Percentiles rank a stretch among this genome's conserved stretches.
Evolutionary conservation across 371 early-diverging fungal genomes (phyloP).

Genomic region (Rhizomucor pusillus): DNA sequence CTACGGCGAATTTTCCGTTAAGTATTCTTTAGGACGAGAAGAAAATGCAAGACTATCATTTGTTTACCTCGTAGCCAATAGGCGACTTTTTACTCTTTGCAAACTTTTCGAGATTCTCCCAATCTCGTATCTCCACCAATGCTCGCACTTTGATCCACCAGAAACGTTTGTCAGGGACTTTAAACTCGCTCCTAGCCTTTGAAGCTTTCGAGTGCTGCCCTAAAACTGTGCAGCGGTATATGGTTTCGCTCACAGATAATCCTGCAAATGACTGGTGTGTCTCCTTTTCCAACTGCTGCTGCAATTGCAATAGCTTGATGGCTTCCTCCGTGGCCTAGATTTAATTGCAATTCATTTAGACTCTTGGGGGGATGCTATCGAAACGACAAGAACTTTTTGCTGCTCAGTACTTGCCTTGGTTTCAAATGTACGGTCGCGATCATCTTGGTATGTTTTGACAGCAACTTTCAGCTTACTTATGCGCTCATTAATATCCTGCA

Average conservation of each 20-base stretch:
- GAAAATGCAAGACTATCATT: constrained; percentile 1
- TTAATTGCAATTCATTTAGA: not conserved
- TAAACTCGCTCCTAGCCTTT: constrained; percentile 81
- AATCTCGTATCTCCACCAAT: constrained; percentile 80
- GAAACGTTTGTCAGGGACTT: constrained; percentile 83
- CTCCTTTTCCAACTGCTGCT: constrained; percentile 73
- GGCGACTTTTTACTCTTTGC: constrained; percentile 80
- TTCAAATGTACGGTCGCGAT: constrained; percentile 71
- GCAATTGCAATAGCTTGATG: constrained; percentile 70
- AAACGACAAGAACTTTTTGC: too few relatives aligned
- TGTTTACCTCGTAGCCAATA: constrained; percentile 70
- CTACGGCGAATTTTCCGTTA: constrained; percentile 13
- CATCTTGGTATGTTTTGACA: constrained; percentile 69
- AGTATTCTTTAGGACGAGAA: not conserved
- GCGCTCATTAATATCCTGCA: constrained; percentile 58
- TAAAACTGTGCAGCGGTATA: constrained; percentile 73
- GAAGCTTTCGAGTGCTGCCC: constrained; percentile 72
- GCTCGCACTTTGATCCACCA: constrained; percentile 88
- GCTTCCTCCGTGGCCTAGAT: constrained; percentile 74
- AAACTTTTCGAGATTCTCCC: constrained; percentile 84
- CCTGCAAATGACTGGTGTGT: constrained; percentile 68
- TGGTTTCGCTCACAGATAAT: constrained; percentile 80
- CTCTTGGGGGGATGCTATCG: constrained; percentile 11
- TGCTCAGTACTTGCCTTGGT: constrained; percentile 52
- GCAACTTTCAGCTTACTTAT: constrained; percentile 70